Evolutionary conservation across 352 stramenopile species (phyloP), one percentile per base, ranked within the genome.

Genomic region (Aphanomyces stellatus): DNA sequence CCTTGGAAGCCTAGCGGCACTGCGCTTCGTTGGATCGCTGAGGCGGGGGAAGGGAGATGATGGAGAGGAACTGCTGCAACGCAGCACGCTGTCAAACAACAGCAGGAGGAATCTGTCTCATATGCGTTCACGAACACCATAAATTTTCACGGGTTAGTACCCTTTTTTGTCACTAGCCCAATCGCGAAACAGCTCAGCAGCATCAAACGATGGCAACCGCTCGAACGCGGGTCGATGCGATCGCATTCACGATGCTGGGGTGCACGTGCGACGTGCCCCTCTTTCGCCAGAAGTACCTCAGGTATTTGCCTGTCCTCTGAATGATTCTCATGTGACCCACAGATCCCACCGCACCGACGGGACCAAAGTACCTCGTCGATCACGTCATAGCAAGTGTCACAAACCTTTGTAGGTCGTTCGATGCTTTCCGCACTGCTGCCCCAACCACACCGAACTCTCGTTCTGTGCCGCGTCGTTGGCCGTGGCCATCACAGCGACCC

Each of bases 371-470:
- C 37, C 13, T n/a, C n/a, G n/a, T n/a, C 13, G 37, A 46, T 46
- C 37, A n/a, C n/a, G n/a, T 46, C 0, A n/a, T 11, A 19, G n/a
- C n/a, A 19, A 46, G 2, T n/a, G 11, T 11, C 37, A n/a, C 2
- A 46, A 19, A 46, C n/a, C n/a, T 46, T 11, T 19, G 11, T 46
- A 46, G 37, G 56, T 64, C 35, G 11, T 64, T 24, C 56, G 60
- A 24, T 67, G 60, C 30, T 67, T 67, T 67, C 60, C 60, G 6
- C 60, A 67, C 13, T 67, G 60, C 60, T 67, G 60, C 49, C 60
- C 60, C 5, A 35, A 37, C 11, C 60, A 67, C 4, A 41, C 43
- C 11, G 48, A 57, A 2, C 28, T 22, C 13, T 43, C 37, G 15
- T 49, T 43, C 41, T 67, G 60, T 22, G 60, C 19, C 24, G 33